phyloP scores from a whole-genome alignment of 768 basidiomycete genomes.

The Fibroporia radiculosa region DNA sequence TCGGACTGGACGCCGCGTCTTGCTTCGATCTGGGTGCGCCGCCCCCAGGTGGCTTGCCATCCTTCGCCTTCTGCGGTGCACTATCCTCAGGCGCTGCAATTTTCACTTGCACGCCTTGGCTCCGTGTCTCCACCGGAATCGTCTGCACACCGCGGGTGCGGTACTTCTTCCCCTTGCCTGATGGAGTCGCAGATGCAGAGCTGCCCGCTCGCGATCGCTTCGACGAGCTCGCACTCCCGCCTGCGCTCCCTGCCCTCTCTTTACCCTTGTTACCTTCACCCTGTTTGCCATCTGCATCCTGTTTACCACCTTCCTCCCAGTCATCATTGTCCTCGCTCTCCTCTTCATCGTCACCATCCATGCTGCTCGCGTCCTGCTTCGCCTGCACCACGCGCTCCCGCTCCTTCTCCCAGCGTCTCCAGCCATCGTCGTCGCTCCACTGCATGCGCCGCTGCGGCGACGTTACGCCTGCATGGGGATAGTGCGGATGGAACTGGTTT shows the following conservation, averaged over 20 bases:
- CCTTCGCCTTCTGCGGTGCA: slow-evolving; percentile 4
- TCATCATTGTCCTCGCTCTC: slow-evolving; percentile 47
- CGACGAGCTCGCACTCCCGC: slow-evolving; percentile 13
- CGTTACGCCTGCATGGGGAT: not conserved
- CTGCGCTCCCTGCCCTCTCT: slow-evolving; percentile 10
- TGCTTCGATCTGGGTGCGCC: not conserved
- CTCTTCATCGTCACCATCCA: slow-evolving; percentile 79
- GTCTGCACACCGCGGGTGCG: slow-evolving; percentile 69
- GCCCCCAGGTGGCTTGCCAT: slow-evolving; percentile 5
- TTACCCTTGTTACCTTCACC: slow-evolving; percentile 22
- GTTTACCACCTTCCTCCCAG: slow-evolving; percentile 19
- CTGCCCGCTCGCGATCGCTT: slow-evolving; percentile 23
- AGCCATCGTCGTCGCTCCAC: slow-evolving; percentile 23
- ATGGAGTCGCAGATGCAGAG: slow-evolving; percentile 28
- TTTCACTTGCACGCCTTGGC: slow-evolving; percentile 54
- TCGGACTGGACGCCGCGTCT: slow-evolving; percentile 10
- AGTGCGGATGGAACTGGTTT: slow-evolving; percentile 27
- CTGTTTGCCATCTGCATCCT: not conserved
- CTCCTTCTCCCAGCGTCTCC: slow-evolving; percentile 25
- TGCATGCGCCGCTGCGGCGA: not conserved
- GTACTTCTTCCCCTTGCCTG: slow-evolving; percentile 46
- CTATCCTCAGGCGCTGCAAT: slow-evolving; percentile 11
- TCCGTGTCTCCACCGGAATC: slow-evolving; percentile 40
- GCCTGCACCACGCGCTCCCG: slow-evolving; percentile 43
- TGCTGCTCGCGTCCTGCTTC: slow-evolving; percentile 58